These are phyloP conservation scores for Cryptosporidium xiaoi DNA, from an alignment of 169 alveolate species.

Conservation along the genomic window DNA sequence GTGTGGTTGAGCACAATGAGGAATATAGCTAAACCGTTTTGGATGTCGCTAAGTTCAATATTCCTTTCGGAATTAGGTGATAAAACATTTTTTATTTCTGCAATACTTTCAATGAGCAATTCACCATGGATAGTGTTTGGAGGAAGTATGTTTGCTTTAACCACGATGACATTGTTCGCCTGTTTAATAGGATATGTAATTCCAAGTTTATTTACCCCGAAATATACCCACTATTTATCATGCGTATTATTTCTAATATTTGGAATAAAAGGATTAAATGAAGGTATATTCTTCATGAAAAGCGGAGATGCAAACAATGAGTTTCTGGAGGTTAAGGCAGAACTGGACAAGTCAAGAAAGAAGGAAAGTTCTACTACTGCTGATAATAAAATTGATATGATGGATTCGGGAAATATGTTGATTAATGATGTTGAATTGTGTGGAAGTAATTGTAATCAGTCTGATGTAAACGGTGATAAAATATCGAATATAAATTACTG, in stretches of 20 bases:
- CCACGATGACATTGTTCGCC: constrained; percentile 81
- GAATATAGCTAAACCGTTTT: constrained; percentile 27
- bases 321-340: constrained; percentile 48
- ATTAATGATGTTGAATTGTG: constrained; percentile 55
- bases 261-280: constrained; percentile 75
- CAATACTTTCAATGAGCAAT: constrained; percentile 79
- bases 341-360: constrained; percentile 28
- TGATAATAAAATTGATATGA: constrained; percentile 21
- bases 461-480: not conserved
- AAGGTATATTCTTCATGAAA: constrained; percentile 53
- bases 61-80: constrained; percentile 84
- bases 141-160: constrained; percentile 79
- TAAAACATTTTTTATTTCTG: constrained; percentile 83
- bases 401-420: constrained; percentile 28
- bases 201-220: constrained; percentile 66
- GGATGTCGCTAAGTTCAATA: constrained; percentile 74
- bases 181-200: constrained; percentile 77
- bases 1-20: constrained; percentile 1
- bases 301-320: constrained; percentile 67
- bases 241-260: constrained; percentile 71
- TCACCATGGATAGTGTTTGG: constrained; percentile 77
- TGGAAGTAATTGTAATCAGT: not conserved
- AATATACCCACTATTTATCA: constrained; percentile 75
- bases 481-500: not conserved
- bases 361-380: not conserved